Conservation (phyloP, 148 eudicot species). For the Simmondsia chinensis region DNA sequence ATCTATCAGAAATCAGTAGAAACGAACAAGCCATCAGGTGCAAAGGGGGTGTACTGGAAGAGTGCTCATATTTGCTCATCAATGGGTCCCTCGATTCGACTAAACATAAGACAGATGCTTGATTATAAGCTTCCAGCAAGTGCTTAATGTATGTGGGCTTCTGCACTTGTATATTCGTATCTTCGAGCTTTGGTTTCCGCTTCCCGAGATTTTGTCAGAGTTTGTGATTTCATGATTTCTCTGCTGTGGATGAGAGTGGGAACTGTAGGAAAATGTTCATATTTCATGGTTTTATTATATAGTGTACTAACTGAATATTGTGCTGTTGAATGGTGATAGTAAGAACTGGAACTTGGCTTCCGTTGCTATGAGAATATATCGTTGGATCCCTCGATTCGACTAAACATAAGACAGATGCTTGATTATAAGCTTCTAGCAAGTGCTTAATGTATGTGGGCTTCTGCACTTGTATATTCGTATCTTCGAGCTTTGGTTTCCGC, state of each 20-base stretch:
- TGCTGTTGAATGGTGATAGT: too few relatives aligned
- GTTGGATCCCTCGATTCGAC: constrained; percentile 83
- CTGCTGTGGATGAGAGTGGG: too few relatives aligned
- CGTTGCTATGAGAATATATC: too few relatives aligned
- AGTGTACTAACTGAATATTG: too few relatives aligned
- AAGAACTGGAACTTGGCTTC: too few relatives aligned
- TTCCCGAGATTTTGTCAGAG: background rate
- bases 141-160: constrained; percentile 12
- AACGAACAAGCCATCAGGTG: constrained; percentile 82
- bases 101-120: constrained; percentile 75
- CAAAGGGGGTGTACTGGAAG: constrained; percentile 93
- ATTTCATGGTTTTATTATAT: too few relatives aligned
- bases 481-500: constrained; percentile 9
- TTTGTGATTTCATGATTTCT: background rate
- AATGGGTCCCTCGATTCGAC: constrained; percentile 84
- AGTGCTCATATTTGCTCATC: constrained; percentile 90
- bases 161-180: constrained; percentile 18
- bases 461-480: constrained; percentile 18
- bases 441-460: constrained; percentile 12
- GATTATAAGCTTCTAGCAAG: constrained; percentile 47
- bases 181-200: constrained; percentile 9
- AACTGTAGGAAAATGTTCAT: too few relatives aligned
- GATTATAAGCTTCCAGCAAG: constrained; percentile 47
- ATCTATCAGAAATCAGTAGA: constrained; percentile 80
- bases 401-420: constrained; percentile 75